These are phyloP conservation scores for Oldenlandia corymbosa DNA, from an alignment of 257 asterid species.

Conservation along the genomic window DNA sequence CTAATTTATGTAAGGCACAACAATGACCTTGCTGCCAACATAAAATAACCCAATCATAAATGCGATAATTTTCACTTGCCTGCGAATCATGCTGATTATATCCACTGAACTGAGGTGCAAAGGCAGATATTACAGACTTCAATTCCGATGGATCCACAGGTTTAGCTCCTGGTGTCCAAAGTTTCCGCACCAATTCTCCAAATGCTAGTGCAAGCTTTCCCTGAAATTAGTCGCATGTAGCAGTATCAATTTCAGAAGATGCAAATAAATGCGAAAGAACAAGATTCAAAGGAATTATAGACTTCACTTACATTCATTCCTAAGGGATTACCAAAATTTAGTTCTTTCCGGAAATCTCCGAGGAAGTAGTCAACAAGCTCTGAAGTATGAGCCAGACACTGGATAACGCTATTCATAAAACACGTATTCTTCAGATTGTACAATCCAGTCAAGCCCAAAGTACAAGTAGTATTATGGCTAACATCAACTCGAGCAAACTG, in stretches of 20 bases:
- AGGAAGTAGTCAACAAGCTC: slow-evolving; percentile 73
- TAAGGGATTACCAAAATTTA: slow-evolving; percentile 57
- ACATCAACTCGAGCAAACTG: slow-evolving; percentile 20
- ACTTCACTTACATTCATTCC: slow-evolving; percentile 61
- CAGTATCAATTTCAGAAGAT: background rate
- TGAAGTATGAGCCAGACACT: slow-evolving; percentile 34
- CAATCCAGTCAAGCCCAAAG: slow-evolving; percentile 50
- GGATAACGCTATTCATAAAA: slow-evolving; percentile 32
- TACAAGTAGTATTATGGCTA: slow-evolving; percentile 23
- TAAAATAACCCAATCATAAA: too few species aligned
- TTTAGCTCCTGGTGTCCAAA: slow-evolving; percentile 60
- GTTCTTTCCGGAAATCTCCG: slow-evolving; percentile 55
- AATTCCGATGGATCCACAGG: slow-evolving; percentile 44
- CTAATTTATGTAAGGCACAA: too few species aligned
- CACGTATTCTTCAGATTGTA: slow-evolving; percentile 30
- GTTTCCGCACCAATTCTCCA: slow-evolving; percentile 60
- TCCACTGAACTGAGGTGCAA: slow-evolving; percentile 65
- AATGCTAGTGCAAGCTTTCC: slow-evolving; percentile 69
- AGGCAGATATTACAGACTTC: slow-evolving; percentile 53
- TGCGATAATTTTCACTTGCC: slow-evolving; percentile 42
- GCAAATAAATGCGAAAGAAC: background rate
- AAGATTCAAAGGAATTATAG: too few species aligned
- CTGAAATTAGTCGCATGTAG: slow-evolving; percentile 29
- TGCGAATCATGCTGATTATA: slow-evolving; percentile 73
- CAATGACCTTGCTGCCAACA: too few species aligned